Evolutionary conservation across 2,329 filamentous ascomycete genomes (phyloP), one percentile per base, ranked within the genome.

Genomic region (Parastagonospora avenae): DNA sequence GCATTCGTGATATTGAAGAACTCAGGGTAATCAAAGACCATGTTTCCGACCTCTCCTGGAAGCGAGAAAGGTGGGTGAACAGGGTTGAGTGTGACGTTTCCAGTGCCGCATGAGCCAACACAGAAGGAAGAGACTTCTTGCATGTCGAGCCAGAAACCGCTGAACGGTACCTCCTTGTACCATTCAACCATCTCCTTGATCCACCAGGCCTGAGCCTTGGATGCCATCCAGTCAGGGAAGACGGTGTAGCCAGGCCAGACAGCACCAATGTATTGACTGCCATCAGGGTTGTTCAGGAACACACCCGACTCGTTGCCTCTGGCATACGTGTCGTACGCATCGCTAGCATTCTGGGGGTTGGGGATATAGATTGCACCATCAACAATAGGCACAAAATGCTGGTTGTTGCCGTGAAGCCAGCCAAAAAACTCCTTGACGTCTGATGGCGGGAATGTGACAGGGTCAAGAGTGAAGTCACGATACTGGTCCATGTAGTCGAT

Each of bases 331-430:
- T 74, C 73, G 56, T 85, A 83, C 0, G 68, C 64, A 52, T 91
- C 89, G 32, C 79, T 84, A 1, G 78, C 77, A 63, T 91, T 89
- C n/a, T 83, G 75, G 0, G 87, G 86, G 59, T 91, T 88, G 0
- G 89, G 89, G 24, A 84, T 82, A 66, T 92, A 92, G 48, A 89
- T 88, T n/a, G 79, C 83, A 6, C 79, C 75, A 62, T 86, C 84
- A 2, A 87, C 79, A 48, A 87, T 86, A 0, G 83, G 83, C 9
- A 86, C 74, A 53, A 83, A 86, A 58, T 85, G 82, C 53, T 82
- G 82, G 28, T 80, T 79, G 54, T 78, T 77, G 4, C 73, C 74
- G 62, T 85, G 82, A 2, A 87, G 71, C 32, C 76, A 73, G 4
- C 74, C 71, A 30, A 87, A 71, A 59, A 87, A 85, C 1, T 76